A percentile compares a stretch with the other conserved stretches of the same genome.
These are phyloP conservation scores for Begonia masoniana DNA, from an alignment of 306 rosid species.

Conservation along the genomic window DNA sequence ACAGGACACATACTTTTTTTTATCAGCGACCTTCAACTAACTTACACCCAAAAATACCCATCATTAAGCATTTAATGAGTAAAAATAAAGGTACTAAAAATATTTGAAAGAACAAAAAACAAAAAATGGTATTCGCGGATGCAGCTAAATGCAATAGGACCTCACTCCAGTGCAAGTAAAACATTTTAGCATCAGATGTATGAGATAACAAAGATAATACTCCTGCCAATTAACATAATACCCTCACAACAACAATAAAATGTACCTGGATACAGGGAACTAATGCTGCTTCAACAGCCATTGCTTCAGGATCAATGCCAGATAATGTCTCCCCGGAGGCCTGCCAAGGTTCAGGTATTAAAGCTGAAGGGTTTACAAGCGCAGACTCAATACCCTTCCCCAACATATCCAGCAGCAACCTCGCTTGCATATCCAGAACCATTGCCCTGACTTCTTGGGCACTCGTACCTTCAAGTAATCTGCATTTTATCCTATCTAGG, in stretches of 20 bases:
- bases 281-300: slow-evolving; percentile 85
- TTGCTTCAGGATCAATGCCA: slow-evolving; percentile 72
- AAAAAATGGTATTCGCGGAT: no score
- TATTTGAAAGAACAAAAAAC: no score
- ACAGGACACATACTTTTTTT: no score
- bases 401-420: slow-evolving; percentile 94
- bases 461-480: slow-evolving; percentile 86
- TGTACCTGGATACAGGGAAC: slow-evolving; percentile 72
- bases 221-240: no score
- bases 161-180: no score
- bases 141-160: no score
- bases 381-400: slow-evolving; percentile 99
- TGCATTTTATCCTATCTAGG: slow-evolving; percentile 96
- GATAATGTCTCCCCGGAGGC: slow-evolving; percentile 66
- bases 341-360: slow-evolving; percentile 85
- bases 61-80: no score
- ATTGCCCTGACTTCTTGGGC: slow-evolving; percentile 99
- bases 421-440: slow-evolving; percentile 99
- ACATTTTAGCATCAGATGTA: no score
- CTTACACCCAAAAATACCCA: no score
- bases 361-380: slow-evolving; percentile 69
- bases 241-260: slow-evolving; percentile 9
- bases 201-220: no score
- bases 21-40: no score
- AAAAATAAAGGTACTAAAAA: no score